These are phyloP conservation scores for Spathaspora sp. DNA, from an alignment of 1,139 yeast species.

Conservation along the genomic window DNA sequence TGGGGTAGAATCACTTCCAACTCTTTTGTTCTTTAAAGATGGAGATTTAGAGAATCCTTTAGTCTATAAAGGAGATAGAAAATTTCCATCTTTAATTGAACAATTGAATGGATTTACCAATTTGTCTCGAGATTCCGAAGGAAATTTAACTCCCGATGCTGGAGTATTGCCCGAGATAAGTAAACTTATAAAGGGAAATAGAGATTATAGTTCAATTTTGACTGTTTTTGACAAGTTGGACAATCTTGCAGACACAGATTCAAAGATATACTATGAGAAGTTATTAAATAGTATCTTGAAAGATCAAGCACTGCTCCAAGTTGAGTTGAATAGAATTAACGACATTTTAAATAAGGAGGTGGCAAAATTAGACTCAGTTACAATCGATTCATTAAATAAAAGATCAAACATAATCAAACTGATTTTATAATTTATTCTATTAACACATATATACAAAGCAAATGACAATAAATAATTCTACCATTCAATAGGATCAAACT, in stretches of 20 bases:
- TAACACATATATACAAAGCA: neutral
- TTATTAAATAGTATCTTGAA: slow-evolving; percentile 1
- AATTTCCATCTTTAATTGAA: slow-evolving; percentile 41
- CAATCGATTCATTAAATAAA: slow-evolving; percentile 46
- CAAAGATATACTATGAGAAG: slow-evolving; percentile 34
- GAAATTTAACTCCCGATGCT: slow-evolving; percentile 50
- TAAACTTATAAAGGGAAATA: slow-evolving; percentile 6
- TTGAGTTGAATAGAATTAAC: slow-evolving; percentile 53
- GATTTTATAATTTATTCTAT: slow-evolving; percentile 18
- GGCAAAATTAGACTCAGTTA: slow-evolving; percentile 29
- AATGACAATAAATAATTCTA: slow-evolving; percentile 17
- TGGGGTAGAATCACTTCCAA: slow-evolving; percentile 50
- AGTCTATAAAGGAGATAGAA: slow-evolving; percentile 41
- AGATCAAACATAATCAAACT: slow-evolving; percentile 49
- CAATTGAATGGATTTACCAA: slow-evolving; percentile 54
- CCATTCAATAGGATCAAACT: slow-evolving; percentile 56
- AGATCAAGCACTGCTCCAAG: slow-evolving; percentile 1
- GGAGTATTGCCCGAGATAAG: slow-evolving; percentile 50
- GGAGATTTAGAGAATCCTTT: slow-evolving; percentile 44
- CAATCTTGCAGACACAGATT: slow-evolving; percentile 9
- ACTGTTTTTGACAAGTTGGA: slow-evolving; percentile 12
- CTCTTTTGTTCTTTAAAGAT: slow-evolving; percentile 48
- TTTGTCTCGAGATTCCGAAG: slow-evolving; percentile 50
- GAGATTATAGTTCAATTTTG: neutral
- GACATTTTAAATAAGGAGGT: slow-evolving; percentile 41